Evolutionary conservation across 495 filamentous ascomycete species (phyloP).

Genomic region (Aspergillus sparsus): DNA sequence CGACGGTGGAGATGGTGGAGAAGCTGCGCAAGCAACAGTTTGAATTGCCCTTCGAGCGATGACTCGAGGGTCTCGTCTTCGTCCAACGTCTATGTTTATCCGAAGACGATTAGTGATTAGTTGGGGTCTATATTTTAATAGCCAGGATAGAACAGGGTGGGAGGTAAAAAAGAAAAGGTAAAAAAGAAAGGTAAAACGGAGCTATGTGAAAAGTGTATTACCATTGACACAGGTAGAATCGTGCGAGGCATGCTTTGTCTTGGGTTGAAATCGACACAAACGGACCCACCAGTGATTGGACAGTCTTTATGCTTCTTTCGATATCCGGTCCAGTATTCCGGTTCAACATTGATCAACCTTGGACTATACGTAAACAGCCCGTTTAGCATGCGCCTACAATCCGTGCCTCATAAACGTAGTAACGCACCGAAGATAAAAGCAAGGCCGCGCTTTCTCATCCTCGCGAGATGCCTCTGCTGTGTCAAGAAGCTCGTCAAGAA

Average conservation of each 20-base stretch:
- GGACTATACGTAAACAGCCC: conserved; percentile 16
- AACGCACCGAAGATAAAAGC: conserved; percentile 25
- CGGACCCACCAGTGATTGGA: conserved; percentile 24
- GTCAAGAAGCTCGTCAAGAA: conserved; percentile 31
- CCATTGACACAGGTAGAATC: conserved; percentile 27
- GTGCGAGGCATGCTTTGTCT: neutral
- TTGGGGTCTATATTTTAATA: no score
- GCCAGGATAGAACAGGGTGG: no score
- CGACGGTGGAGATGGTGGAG: conserved; percentile 27
- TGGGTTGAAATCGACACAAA: conserved; percentile 28
- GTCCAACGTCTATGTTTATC: conserved; percentile 22
- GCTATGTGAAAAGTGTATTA: conserved; percentile 7
- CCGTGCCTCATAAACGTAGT: conserved; percentile 1
- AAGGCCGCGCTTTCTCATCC: conserved; percentile 12
- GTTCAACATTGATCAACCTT: conserved; percentile 18
- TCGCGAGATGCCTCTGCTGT: conserved; percentile 25
- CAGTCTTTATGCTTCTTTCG: conserved; percentile 29
- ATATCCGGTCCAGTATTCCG: conserved; percentile 40
- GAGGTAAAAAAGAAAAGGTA: no score
- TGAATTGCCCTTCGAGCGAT: conserved; percentile 29
- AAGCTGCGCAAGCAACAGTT: conserved; percentile 34
- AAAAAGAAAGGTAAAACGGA: neutral
- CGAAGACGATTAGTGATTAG: neutral
- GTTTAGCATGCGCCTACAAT: neutral
- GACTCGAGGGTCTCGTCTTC: conserved; percentile 14